Evolutionary conservation across 768 basidiomycete genomes (phyloP).

Genomic region (Butyriboletus loyo): DNA sequence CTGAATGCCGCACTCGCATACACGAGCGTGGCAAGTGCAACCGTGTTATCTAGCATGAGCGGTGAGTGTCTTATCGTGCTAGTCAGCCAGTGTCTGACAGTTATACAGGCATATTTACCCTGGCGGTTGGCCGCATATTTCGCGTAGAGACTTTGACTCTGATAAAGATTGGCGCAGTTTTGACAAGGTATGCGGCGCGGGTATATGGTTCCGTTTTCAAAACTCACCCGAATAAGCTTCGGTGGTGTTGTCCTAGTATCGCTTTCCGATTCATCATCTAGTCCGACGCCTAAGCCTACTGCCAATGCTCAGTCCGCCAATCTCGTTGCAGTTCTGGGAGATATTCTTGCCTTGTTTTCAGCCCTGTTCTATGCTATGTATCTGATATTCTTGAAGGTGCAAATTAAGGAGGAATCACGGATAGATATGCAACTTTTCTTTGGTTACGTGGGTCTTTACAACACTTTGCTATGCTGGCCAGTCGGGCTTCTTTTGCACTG

Average conservation of each 20-base stretch:
- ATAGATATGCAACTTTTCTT: conserved; percentile 95
- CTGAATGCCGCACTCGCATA: conserved; percentile 80
- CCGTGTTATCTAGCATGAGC: conserved; percentile 85
- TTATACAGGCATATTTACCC: conserved; percentile 82
- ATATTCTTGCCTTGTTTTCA: conserved; percentile 79
- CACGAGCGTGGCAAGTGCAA: conserved; percentile 93
- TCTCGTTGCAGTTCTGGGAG: conserved; percentile 53
- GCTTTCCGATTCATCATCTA: conserved; percentile 64
- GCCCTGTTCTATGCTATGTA: conserved; percentile 88
- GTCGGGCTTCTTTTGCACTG: conserved; percentile 75
- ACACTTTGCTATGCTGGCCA: conserved; percentile 73
- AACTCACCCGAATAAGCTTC: conserved; percentile 48
- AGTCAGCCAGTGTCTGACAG: background rate
- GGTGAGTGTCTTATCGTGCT: conserved; percentile 47
- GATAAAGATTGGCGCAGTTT: conserved; percentile 73
- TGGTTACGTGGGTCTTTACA: conserved; percentile 90
- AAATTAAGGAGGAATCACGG: conserved; percentile 74
- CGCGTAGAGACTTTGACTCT: conserved; percentile 74
- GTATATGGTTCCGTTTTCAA: background rate
- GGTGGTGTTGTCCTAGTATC: conserved; percentile 86
- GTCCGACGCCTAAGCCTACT: conserved; percentile 8
- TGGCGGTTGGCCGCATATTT: conserved; percentile 79
- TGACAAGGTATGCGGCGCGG: conserved; percentile 57
- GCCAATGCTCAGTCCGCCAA: conserved; percentile 15
- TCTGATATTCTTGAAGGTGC: conserved; percentile 85